Conservation (phyloP, 2,329 filamentous ascomycete species). For the Biscogniauxia marginata region DNA sequence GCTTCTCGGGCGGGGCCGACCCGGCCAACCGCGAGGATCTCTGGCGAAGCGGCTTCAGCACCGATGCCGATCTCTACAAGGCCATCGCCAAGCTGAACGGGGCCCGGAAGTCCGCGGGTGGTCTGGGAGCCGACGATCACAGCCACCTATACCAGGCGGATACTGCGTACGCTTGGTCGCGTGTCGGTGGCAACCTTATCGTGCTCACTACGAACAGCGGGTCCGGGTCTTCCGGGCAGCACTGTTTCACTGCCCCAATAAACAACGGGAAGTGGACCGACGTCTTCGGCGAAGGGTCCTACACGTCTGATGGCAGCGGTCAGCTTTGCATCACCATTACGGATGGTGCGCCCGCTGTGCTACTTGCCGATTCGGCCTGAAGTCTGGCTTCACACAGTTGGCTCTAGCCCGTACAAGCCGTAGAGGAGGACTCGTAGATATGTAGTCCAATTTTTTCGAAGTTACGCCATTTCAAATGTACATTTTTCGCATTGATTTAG, state of each 20-base stretch:
- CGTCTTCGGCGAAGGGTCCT: constrained; percentile 35
- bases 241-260: constrained; percentile 43
- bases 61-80: constrained; percentile 46
- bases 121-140: constrained; percentile 44
- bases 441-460: no score
- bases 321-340: constrained; percentile 40
- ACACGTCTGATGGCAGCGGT: constrained; percentile 39
- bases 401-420: no score
- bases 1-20: constrained; percentile 48
- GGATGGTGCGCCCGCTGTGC: constrained; percentile 44
- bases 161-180: constrained; percentile 46
- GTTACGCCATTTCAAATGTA: no score
- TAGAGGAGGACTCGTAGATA: no score
- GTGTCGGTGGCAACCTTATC: constrained; percentile 42
- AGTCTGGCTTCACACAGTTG: no score
- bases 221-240: constrained; percentile 34
- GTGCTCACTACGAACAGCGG: constrained; percentile 47
- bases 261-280: constrained; percentile 41
- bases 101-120: constrained; percentile 45
- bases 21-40: constrained; percentile 56
- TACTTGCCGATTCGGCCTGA: constrained; percentile 19
- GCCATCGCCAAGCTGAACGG: constrained; percentile 45
- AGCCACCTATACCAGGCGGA: constrained; percentile 40
- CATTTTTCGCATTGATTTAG: no score
- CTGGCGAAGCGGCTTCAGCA: constrained; percentile 53